Conservation (phyloP, 345 rosid species). For the Rhodamnia argentea region DNA sequence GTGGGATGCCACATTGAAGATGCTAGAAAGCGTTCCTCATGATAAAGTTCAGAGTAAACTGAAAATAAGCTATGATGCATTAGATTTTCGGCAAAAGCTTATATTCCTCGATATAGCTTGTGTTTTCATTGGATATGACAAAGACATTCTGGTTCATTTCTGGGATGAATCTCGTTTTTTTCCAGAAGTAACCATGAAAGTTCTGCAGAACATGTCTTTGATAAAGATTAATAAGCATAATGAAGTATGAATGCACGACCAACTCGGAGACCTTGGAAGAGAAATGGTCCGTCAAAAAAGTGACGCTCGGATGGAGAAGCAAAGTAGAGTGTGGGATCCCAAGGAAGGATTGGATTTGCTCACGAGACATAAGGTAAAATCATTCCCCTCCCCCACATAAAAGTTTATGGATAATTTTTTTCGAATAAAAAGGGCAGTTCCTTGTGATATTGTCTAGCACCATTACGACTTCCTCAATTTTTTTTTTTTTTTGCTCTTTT, state of each 20-base stretch:
- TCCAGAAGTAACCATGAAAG: accelerated
- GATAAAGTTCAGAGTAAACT: accelerated
- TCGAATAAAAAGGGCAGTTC: too few relatives aligned
- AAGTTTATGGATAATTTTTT: not conserved
- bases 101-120: not conserved
- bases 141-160: accelerated
- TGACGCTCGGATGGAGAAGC: accelerated
- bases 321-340: not conserved
- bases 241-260: not conserved
- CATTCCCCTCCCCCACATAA: not conserved
- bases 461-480: not conserved
- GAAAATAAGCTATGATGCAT: not conserved
- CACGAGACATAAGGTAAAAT: not conserved
- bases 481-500: not conserved
- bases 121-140: not conserved
- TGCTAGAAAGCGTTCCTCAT: not conserved
- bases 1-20: not conserved
- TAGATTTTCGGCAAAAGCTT: accelerated
- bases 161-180: accelerated
- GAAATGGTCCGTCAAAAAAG: not conserved
- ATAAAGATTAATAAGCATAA: accelerated
- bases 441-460: not conserved
- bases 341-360: not conserved
- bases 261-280: not conserved
- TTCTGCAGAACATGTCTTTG: not conserved